phyloP scores from a whole-genome alignment of 306 rosid genomes.

The Quillaja saponaria region DNA sequence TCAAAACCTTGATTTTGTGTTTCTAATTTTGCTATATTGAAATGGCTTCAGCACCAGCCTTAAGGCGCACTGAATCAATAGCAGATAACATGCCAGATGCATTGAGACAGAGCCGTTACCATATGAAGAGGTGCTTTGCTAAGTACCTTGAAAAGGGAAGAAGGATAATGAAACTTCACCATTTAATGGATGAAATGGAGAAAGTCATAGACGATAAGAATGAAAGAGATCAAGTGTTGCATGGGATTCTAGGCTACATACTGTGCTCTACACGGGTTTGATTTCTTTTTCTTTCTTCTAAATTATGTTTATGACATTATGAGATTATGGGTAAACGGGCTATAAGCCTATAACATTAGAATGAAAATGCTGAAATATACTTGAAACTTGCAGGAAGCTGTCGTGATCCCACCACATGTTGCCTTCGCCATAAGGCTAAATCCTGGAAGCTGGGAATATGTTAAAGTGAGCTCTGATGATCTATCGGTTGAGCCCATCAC shows the following conservation, averaged over 20 bases:
- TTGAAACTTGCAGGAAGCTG: slow-evolving; percentile 71
- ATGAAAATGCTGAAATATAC: background rate
- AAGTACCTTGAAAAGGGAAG: slow-evolving; percentile 73
- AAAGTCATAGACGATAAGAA: slow-evolving; percentile 51
- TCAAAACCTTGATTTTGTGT: slow-evolving; percentile 6
- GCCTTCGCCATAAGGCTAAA: slow-evolving; percentile 75
- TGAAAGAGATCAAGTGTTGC: slow-evolving; percentile 63
- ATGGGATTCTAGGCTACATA: slow-evolving; percentile 67
- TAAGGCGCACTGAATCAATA: slow-evolving; percentile 51
- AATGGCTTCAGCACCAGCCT: slow-evolving; percentile 49
- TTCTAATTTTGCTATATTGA: background rate
- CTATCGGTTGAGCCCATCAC: slow-evolving; percentile 64
- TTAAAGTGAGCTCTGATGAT: slow-evolving; percentile 60
- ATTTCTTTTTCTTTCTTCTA: background rate
- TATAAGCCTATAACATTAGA: background rate
- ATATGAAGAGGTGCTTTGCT: slow-evolving; percentile 81
- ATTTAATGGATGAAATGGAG: slow-evolving; percentile 80
- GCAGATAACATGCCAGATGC: slow-evolving; percentile 80
- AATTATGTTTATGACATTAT: background rate
- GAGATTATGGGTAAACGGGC: background rate
- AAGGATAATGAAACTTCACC: slow-evolving; percentile 62
- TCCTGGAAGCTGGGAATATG: slow-evolving; percentile 89
- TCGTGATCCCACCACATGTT: slow-evolving; percentile 72
- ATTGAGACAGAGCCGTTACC: slow-evolving; percentile 62
- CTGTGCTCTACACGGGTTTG: slow-evolving; percentile 72